Base-by-base conservation (phyloP, 163 green algal genomes). In the Smithsoniella earleae region DNA sequence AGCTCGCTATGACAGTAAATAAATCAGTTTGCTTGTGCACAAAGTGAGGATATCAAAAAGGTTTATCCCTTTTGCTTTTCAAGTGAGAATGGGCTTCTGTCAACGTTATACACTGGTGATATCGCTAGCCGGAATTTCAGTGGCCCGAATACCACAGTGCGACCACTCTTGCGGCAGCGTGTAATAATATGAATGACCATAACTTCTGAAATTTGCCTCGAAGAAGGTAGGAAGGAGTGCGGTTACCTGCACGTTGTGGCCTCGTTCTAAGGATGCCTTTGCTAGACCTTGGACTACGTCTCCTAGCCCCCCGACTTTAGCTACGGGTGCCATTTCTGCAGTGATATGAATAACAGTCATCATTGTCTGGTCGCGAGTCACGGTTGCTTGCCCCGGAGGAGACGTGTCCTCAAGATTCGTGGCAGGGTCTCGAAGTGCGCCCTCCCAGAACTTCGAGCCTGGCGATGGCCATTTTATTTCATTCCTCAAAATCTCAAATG, bases 211-310 rank as follows among this genome's bases (percentile, higher is more conserved):
- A n/a, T n/a, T n/a, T n/a, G n/a, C n/a, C n/a, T n/a, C n/a, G n/a
- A n/a, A n/a, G n/a, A n/a, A n/a, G n/a, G n/a, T n/a, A n/a, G n/a
- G n/a, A n/a, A n/a, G n/a, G n/a, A n/a, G n/a, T 54, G 31, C 30
- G 30, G 31, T 37, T 31, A 46, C 25, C 49, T 69, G 27, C 25
- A 82, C 74, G 28, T 74, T n/a, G 81, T 91, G 84, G 2, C 90
- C 91, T 3, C 85, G 75, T 0, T 78, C 81, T 34, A 86, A 38
- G 63, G 80, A 89, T 6, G 88, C 88, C 36, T 84, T 82, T 16
- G 84, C 80, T 27, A 97, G 80, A 4, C 91, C 91, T 2, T 88
- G 90, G 20, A 96, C 89, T 3, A 97, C 91, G 73, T 97, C 91
- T 33, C 86, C 91, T 49, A 97, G 82, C 25, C 91, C 91, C 6